Percentiles rank a stretch among this genome's conserved stretches.
phyloP scores from a whole-genome alignment of 2,329 filamentous ascomycete species.

The Xylariaceae sp. region DNA sequence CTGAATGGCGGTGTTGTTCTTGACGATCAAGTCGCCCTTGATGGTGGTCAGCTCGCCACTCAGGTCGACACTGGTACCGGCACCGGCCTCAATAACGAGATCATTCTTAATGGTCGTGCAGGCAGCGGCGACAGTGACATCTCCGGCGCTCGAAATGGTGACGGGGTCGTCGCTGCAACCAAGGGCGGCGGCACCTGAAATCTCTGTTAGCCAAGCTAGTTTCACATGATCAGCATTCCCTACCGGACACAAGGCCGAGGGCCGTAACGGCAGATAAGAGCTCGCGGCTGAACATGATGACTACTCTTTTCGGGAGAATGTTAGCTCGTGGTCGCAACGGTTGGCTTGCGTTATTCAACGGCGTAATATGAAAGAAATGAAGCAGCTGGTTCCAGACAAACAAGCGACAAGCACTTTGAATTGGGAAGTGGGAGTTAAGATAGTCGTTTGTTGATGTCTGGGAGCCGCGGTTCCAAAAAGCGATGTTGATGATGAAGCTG shows the following conservation, averaged over 20 bases:
- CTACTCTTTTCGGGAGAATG: slow-evolving; percentile 6
- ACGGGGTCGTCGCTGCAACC: slow-evolving; percentile 38
- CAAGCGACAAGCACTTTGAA: not conserved
- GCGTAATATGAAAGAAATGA: not conserved
- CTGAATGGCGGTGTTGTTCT: slow-evolving; percentile 61
- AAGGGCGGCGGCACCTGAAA: slow-evolving; percentile 29
- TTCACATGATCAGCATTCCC: slow-evolving; percentile 16
- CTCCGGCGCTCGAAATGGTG: slow-evolving; percentile 62
- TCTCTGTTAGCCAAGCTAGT: not conserved
- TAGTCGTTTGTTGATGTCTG: not conserved
- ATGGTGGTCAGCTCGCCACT: slow-evolving; percentile 54
- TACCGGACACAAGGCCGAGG: slow-evolving; percentile 44
- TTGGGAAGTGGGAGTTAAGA: not conserved
- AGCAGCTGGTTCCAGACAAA: not conserved
- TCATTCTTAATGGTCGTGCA: slow-evolving; percentile 71
- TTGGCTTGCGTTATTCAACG: not conserved
- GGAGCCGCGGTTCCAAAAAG: not conserved
- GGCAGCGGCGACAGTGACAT: slow-evolving; percentile 55
- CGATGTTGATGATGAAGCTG: not conserved
- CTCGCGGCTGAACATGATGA: slow-evolving; percentile 48
- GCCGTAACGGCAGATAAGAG: slow-evolving; percentile 46
- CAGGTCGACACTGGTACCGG: slow-evolving; percentile 59
- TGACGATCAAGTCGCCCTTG: slow-evolving; percentile 54
- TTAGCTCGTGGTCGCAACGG: not conserved
- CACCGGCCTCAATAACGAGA: slow-evolving; percentile 59